phyloP scores from a whole-genome alignment of 148 eudicot genomes.

The Persicaria maculosa region DNA sequence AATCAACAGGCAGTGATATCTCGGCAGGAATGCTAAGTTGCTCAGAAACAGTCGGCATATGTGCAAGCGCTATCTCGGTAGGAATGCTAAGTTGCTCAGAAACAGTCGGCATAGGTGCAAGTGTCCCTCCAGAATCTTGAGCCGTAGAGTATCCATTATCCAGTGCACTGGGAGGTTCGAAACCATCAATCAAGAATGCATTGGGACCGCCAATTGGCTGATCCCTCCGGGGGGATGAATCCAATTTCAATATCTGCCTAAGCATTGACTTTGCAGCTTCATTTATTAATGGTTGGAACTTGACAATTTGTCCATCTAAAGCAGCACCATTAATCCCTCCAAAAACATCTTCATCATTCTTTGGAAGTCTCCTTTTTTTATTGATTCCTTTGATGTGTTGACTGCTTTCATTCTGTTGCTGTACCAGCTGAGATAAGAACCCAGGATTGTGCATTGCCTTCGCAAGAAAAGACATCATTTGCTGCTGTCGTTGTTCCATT shows the following conservation, averaged over 20 bases:
- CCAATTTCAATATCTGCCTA: constrained; percentile 46
- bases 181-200: constrained; percentile 41
- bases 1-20: constrained; percentile 18
- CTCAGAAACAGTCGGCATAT: constrained; percentile 34
- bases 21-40: constrained; percentile 28
- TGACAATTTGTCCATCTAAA: constrained; percentile 52
- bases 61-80: constrained; percentile 27
- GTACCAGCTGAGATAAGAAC: constrained; percentile 61
- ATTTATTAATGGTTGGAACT: constrained; percentile 71
- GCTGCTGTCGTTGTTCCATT: constrained; percentile 71
- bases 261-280: constrained; percentile 78
- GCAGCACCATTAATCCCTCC: constrained; percentile 22
- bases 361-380: constrained; percentile 73
- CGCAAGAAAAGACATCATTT: constrained; percentile 84
- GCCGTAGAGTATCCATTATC: constrained; percentile 28
- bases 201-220: constrained; percentile 31
- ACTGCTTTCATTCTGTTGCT: constrained; percentile 44
- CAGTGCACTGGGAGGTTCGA: constrained; percentile 24
- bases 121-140: constrained; percentile 44
- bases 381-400: constrained; percentile 41
- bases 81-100: constrained; percentile 16
- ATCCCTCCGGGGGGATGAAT: constrained; percentile 42
- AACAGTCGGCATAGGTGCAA: constrained; percentile 42
- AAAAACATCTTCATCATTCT: constrained; percentile 45
- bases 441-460: constrained; percentile 80